A percentile compares a stretch with the other conserved stretches of the same genome.
phyloP scores from a whole-genome alignment of 176 grass and related monocot genomes.

The Oryza longistaminata region DNA sequence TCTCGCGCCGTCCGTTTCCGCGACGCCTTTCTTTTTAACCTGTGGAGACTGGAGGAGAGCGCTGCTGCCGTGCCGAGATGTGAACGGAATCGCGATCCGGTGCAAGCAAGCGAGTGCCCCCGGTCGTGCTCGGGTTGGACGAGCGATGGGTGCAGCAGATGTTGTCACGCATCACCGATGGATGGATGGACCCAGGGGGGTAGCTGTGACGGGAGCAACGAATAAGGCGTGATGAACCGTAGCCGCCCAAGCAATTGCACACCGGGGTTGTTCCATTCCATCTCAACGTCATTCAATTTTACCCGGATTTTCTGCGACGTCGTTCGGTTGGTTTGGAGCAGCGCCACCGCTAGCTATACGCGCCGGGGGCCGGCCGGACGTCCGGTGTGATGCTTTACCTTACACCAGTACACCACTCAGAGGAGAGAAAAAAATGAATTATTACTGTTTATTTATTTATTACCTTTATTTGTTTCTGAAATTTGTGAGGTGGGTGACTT shows the following conservation, averaged over 20 bases:
- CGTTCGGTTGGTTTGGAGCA: background rate
- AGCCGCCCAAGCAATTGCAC: background rate
- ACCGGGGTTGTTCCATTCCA: background rate
- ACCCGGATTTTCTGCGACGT: background rate
- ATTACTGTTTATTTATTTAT: background rate
- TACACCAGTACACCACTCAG: too few species aligned
- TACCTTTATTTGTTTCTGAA: background rate
- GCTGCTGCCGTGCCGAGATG: background rate
- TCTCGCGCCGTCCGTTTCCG: background rate
- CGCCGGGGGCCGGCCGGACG: background rate
- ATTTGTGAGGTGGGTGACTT: background rate
- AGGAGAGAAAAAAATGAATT: background rate
- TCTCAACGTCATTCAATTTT: background rate
- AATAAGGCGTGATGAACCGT: background rate
- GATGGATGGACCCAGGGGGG: background rate
- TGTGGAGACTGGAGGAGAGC: too few species aligned
- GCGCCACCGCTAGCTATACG: background rate
- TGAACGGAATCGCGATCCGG: slow-evolving; percentile 19
- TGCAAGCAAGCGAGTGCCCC: background rate
- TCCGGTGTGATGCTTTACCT: background rate
- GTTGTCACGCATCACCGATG: background rate
- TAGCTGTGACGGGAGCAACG: background rate
- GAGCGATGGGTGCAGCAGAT: background rate
- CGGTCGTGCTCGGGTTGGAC: background rate
- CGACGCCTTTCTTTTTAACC: background rate